Evolutionary conservation across 805 yeast species (phyloP), one percentile per base, ranked within the genome.

Genomic region (Ogataea glucozyma): DNA sequence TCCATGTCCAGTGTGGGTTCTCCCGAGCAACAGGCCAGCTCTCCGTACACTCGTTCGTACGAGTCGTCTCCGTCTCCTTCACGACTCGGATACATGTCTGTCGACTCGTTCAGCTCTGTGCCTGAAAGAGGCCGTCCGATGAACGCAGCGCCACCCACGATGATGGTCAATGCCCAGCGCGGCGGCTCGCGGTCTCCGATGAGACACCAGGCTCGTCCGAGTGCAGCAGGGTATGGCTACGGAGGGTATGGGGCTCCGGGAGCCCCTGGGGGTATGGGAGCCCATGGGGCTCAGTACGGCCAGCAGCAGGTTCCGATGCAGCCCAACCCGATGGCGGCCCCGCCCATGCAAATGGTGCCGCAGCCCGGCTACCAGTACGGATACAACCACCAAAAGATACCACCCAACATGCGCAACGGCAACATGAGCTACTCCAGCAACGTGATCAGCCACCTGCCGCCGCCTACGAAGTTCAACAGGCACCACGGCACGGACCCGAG

Each of bases 381-480:
- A 19, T 26, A 33, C 21, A 19, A 32, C 10, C 24, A 23, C 26
- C 43, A 24, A 6, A 26, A 26, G 16, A 14, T 18, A 19, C 22
- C 30, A 11, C 31, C 37, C 10, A 32, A 22, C 4, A 18, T 31
- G 31, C 43, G 31, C 31, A 31, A 30, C 12, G 37, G 30, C 8
- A 23, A 34, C 21, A 34, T 34, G 38, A 34, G 29, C 21, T 36
- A 36, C 31, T 18, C 39, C 17, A 36, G 16, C 31, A 39, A 39
- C 18, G 37, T 39, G 26, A 31, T 39, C 31, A 66, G 62, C 51
- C 62, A 65, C 26, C 67, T 77, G 65, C 85, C 85, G 4, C 51
- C 71, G 5, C 67, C 72, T 4, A 64, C 56, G 17, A 62, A 64
- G 22, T 71, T 72, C 56, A 78, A 69, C 54, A 73, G 67, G 48